Evolutionary conservation across 108 stramenopile genomes (phyloP).

Genomic region (Chaetoceros muelleri): DNA sequence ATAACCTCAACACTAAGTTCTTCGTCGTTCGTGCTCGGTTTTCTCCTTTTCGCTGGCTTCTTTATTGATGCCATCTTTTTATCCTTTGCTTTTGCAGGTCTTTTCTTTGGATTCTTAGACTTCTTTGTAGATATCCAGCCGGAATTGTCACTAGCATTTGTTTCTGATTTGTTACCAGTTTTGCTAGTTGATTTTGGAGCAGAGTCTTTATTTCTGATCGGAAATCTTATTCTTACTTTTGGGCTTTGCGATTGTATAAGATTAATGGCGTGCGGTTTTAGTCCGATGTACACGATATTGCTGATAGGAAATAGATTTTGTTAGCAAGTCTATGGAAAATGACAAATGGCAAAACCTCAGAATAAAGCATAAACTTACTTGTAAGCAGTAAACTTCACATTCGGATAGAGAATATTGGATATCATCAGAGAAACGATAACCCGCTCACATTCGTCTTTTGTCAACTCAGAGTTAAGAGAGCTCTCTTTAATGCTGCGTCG

Average conservation of each 20-base stretch:
- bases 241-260: slow-evolving; percentile 20
- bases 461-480: slow-evolving; percentile 55
- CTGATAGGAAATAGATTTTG: slow-evolving; percentile 6
- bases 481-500: slow-evolving; percentile 40
- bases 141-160: no score
- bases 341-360: background rate
- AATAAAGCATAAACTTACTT: slow-evolving; percentile 16
- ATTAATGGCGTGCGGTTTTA: slow-evolving; percentile 4
- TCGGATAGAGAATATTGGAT: slow-evolving; percentile 34
- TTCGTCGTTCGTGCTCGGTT: background rate
- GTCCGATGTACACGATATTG: slow-evolving; percentile 19
- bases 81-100: background rate
- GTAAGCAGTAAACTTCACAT: slow-evolving; percentile 41
- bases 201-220: slow-evolving; percentile 2
- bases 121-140: background rate
- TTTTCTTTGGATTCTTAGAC: background rate
- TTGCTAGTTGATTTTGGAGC: background rate
- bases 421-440: slow-evolving; percentile 37
- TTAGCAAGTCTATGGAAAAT: background rate
- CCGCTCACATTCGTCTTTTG: slow-evolving; percentile 53
- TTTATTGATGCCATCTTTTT: background rate
- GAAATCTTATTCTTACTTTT: slow-evolving; percentile 21
- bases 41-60: background rate
- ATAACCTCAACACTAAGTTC: background rate
- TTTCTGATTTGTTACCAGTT: background rate